These are phyloP conservation scores for Myriosclerotinia scirpicola DNA, from an alignment of 2,329 filamentous ascomycete genomes.

Conservation along the genomic window DNA sequence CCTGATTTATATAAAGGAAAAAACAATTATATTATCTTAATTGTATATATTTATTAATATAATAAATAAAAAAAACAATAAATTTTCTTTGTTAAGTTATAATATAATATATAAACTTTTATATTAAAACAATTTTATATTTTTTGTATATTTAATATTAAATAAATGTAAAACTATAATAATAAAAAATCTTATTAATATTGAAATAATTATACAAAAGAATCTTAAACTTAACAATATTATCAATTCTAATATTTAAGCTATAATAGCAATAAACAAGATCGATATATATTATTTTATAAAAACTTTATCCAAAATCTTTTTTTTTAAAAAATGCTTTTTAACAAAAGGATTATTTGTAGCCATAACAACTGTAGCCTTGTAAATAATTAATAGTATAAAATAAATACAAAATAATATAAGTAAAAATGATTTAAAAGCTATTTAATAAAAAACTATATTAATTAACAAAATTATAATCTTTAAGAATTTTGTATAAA, in stretches of 20 bases:
- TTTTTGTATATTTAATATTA: neutral
- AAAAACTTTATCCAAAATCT: no score
- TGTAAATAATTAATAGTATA: neutral
- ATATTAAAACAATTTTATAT: neutral
- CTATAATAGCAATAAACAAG: neutral
- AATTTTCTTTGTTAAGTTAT: neutral
- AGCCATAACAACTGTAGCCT: no score
- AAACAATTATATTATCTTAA: no score
- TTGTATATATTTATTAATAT: no score
- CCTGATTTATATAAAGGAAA: no score
- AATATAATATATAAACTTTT: neutral
- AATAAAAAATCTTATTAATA: neutral
- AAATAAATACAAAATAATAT: no score
- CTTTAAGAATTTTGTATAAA: neutral
- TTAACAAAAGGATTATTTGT: no score
- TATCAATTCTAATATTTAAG: neutral
- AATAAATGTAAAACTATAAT: neutral
- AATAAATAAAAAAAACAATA: neutral
- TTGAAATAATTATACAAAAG: neutral
- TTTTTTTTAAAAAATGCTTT: no score
- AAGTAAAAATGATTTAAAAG: no score
- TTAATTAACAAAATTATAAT: neutral
- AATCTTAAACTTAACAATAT: neutral
- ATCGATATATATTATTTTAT: no score
- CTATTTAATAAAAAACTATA: no score